Base-by-base conservation (phyloP, 371 early-diverging fungal genomes). In the Saksenaea oblongispora region DNA sequence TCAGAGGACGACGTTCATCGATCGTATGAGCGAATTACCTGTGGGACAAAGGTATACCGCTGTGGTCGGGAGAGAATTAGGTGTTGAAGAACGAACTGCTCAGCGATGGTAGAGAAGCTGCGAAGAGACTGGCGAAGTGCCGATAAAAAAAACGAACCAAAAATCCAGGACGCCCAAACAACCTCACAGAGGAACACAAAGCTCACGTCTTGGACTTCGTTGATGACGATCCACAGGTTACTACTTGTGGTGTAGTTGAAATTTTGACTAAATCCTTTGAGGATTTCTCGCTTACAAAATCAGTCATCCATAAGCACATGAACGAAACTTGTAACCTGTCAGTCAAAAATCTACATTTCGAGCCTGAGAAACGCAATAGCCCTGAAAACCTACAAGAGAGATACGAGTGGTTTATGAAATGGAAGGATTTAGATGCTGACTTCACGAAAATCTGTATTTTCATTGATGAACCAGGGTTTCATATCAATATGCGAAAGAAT, bases 401-500 rank as follows among this genome's bases (percentile, higher is more conserved):
- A 39, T 39, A 14, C n/a, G n/a, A 39, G 2, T 51, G 34, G 54
- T 39, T 56, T 56, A 42, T 34, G 35, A 36, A 62, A 51, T 62
- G 53, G 63, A 47, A 62, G 36, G 56, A 31, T n/a, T 41, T 34
- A 15, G 39, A 28, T 37, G 11, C 56, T 31, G 56, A 62, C 34
- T 62, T 56, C 53, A 24, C 22, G 39, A 62, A 51, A 28, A 62
- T 55, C 26, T 39, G 63, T 34, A 56, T 62, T 14, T 62, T 62
- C 35, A 56, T 62, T 17, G 63, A 62, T 39, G 63, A 62, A 27
- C 41, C 63, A 18, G 42, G 63, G 2, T 62, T 62, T 26, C 47
- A 62, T 26, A 27, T 37, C 7, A 55, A 62, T 35, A 36, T 36
- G 37, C 22, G 36, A 44, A 8, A 24, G 22, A 56, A 54, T 56